These are phyloP conservation scores for Yamadazyma kanchanaburiensis DNA, from an alignment of 1,139 yeast species.

Conservation along the genomic window DNA sequence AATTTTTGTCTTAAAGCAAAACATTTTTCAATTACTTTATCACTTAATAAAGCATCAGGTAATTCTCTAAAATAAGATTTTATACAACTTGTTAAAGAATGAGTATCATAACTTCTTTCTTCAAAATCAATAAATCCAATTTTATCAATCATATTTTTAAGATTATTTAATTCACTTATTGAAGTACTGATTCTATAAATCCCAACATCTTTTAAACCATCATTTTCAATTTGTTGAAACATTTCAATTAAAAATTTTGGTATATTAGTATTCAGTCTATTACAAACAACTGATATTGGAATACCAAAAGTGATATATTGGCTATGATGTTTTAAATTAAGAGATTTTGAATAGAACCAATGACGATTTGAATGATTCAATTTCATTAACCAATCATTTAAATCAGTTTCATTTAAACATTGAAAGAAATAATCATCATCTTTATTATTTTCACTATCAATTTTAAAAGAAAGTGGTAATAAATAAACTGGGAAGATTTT, in stretches of 20 bases:
- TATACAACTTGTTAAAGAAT: slow-evolving; percentile 86
- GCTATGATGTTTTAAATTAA: slow-evolving; percentile 23
- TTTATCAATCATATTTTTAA: slow-evolving; percentile 72
- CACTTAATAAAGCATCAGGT: slow-evolving; percentile 81
- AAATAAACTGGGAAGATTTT: slow-evolving; percentile 55
- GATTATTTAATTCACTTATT: slow-evolving; percentile 66
- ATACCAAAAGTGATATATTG: slow-evolving; percentile 75
- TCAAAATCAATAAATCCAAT: slow-evolving; percentile 57
- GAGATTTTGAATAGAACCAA: slow-evolving; percentile 49
- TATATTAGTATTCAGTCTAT: slow-evolving; percentile 56
- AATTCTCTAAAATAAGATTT: slow-evolving; percentile 82
- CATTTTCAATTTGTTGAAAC: slow-evolving; percentile 69
- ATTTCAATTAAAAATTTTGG: slow-evolving; percentile 69
- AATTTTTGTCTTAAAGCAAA: slow-evolving; percentile 38
- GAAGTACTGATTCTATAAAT: slow-evolving; percentile 91
- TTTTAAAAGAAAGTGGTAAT: slow-evolving; percentile 56
- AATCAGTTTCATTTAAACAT: slow-evolving; percentile 59
- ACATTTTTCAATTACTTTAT: slow-evolving; percentile 45
- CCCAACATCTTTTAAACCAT: slow-evolving; percentile 90
- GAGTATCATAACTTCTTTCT: slow-evolving; percentile 74
- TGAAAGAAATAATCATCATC: slow-evolving; percentile 64
- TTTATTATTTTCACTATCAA: slow-evolving; percentile 43
- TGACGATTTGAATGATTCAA: slow-evolving; percentile 49
- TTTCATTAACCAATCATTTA: slow-evolving; percentile 70
- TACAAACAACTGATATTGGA: slow-evolving; percentile 73